These are phyloP conservation scores for Cordia subcordata DNA, from an alignment of 257 asterid genomes.

Conservation along the genomic window DNA sequence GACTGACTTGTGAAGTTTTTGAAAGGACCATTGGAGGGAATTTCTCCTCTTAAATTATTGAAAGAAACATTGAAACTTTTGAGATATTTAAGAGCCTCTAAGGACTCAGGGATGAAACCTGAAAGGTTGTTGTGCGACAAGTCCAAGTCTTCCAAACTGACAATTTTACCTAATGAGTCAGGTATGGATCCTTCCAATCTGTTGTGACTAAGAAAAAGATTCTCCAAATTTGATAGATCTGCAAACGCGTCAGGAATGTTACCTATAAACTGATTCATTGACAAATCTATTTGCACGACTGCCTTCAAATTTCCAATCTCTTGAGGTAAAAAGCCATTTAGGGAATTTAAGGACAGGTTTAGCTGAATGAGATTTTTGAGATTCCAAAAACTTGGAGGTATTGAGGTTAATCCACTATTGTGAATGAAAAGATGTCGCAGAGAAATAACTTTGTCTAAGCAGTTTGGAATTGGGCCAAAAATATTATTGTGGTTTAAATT, in stretches of 20 bases:
- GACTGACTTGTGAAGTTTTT: background rate
- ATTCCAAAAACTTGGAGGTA: slow-evolving; percentile 2
- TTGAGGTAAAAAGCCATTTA: slow-evolving; percentile 1
- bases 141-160: slow-evolving; percentile 1
- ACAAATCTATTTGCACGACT: background rate
- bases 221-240: background rate
- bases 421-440: background rate
- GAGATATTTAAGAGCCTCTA: slow-evolving; percentile 5
- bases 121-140: slow-evolving; percentile 9
- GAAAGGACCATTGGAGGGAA: slow-evolving; percentile 6
- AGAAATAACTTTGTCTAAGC: background rate
- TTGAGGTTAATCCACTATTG: background rate
- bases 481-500: background rate
- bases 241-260: background rate
- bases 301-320: slow-evolving; percentile 6
- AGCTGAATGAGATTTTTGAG: slow-evolving; percentile 6
- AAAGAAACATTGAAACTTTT: slow-evolving; percentile 4
- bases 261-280: background rate
- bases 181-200: slow-evolving; percentile 9
- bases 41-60: slow-evolving; percentile 12
- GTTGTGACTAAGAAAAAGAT: slow-evolving; percentile 4
- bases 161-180: slow-evolving; percentile 3
- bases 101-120: slow-evolving; percentile 8
- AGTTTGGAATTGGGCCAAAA: no score
- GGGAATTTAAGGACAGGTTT: slow-evolving; percentile 1